Base-by-base conservation (phyloP, 257 asterid species). In the Coffea eugenioides region DNA sequence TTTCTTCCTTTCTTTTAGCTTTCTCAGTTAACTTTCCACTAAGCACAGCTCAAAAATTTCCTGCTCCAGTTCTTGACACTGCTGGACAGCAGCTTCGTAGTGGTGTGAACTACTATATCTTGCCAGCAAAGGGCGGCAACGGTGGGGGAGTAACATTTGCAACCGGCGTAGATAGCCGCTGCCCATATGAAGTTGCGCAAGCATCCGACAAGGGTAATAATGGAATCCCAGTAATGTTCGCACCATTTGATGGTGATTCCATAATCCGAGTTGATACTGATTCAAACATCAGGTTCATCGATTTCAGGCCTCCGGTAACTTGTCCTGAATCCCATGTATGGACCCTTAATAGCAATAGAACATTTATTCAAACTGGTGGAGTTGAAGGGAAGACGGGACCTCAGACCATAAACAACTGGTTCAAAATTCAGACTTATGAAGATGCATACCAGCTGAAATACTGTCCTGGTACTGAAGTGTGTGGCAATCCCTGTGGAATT, bases 401-500 rank as follows among this genome's bases (percentile, higher is more conserved):
- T 13, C 65, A 75, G 8, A 75, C 57, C 57, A 45, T 41, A 34
- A 7, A 41, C 27, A 75, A 75, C 36, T 75, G 79, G 79, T 75
- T 75, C 59, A 75, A 75, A 25, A 56, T 75, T 61, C 79, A 59
- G 71, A 54, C 61, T 52, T 75, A 20, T n/a, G 79, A 75, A 8
- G 79, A 75, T 36, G 79, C 79, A 2, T 75, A 75, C 57, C 6
- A 25, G 3, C 6, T 75, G 1, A 13, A 75, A 27, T 75, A 75
- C 57, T 75, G 79, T 8, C 79, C 79, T n/a, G 61, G 43, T 4
- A 41, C 43, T 23, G 7, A 52, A 15, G 14, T 59, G 71, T 75
- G 68, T 3, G 69, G 69, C 10, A 9, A 16, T 46, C 75, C 75
- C n/a, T 71, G 75, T 31, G 39, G 13, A 34, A 48, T 54, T 54